Evolutionary conservation across 345 rosid genomes (phyloP).

Genomic region (Euphorbia tirucalli): DNA sequence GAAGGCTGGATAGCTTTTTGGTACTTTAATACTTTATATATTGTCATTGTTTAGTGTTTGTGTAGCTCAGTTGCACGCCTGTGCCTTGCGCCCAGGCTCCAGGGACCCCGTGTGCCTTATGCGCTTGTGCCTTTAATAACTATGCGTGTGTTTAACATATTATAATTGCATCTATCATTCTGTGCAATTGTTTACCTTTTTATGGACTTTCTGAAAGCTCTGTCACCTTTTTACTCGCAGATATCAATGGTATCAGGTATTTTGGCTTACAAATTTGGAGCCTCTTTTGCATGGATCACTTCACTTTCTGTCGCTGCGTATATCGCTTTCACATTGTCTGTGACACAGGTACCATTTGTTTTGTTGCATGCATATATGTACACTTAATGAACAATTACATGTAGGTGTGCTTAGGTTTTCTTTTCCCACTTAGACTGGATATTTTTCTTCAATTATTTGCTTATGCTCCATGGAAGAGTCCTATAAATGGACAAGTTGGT

Average conservation of each 20-base stretch:
- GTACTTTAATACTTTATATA: too few relatives aligned
- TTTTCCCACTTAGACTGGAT: neutral
- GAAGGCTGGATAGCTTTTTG: too few relatives aligned
- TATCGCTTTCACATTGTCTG: slow-evolving; percentile 71
- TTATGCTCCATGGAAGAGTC: neutral
- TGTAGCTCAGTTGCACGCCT: too few relatives aligned
- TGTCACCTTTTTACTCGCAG: slow-evolving; percentile 55
- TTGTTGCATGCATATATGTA: neutral
- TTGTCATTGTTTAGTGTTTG: too few relatives aligned
- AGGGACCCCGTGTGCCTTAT: too few relatives aligned
- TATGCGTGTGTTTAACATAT: too few relatives aligned
- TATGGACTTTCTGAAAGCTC: slow-evolving; percentile 30
- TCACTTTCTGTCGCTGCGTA: slow-evolving; percentile 89
- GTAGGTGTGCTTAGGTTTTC: neutral
- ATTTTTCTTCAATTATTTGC: neutral
- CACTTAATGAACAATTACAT: slow-evolving; percentile 6
- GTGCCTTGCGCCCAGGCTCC: too few relatives aligned
- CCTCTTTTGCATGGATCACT: slow-evolving; percentile 98
- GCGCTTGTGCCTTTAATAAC: too few relatives aligned
- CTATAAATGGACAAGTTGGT: neutral
- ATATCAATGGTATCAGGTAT: slow-evolving; percentile 97
- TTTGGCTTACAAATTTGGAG: slow-evolving; percentile 91
- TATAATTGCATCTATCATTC: neutral
- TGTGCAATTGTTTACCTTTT: slow-evolving; percentile 26
- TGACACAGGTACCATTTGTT: slow-evolving; percentile 71